phyloP scores from a whole-genome alignment of 1,284 basidiomycete genomes.

The Irpex lacteus region DNA sequence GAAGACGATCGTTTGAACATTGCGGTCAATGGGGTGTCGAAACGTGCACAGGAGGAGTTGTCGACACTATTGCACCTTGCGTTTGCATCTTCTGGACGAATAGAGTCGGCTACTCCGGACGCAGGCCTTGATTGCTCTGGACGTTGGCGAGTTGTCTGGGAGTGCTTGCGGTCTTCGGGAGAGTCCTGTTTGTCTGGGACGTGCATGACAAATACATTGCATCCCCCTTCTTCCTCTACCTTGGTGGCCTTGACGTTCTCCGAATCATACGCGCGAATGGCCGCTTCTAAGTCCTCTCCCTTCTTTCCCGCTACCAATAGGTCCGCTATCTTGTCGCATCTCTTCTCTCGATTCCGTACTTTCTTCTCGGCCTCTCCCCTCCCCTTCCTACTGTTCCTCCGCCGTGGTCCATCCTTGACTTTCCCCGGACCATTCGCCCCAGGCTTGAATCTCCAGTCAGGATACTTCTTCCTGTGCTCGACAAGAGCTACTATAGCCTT shows the following conservation, averaged over 20 bases:
- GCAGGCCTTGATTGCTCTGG: not conserved
- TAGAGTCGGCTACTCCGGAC: not conserved
- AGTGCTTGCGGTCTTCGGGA: not conserved
- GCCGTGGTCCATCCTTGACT: conserved; percentile 36
- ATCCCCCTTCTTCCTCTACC: conserved; percentile 21
- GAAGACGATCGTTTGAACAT: conserved; percentile 62
- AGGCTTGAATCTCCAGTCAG: conserved; percentile 74
- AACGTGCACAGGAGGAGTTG: conserved; percentile 27
- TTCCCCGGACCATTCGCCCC: conserved; percentile 54
- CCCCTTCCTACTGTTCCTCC: conserved; percentile 29
- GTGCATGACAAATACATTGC: conserved; percentile 13
- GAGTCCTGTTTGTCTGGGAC: conserved; percentile 5
- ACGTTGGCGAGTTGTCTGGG: not conserved
- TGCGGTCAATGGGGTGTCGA: conserved; percentile 48
- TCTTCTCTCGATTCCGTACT: conserved; percentile 34
- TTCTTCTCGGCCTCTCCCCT: conserved; percentile 42
- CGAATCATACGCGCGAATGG: conserved; percentile 41
- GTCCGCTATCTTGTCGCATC: conserved; percentile 49
- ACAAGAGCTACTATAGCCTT: conserved; percentile 73
- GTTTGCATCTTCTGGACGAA: not conserved
- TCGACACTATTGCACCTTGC: conserved; percentile 11
- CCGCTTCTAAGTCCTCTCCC: conserved; percentile 44
- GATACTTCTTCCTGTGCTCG: conserved; percentile 74
- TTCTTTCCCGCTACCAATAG: conserved; percentile 49
- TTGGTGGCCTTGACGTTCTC: conserved; percentile 18